These are phyloP conservation scores for Tolypocladium album DNA, from an alignment of 2,329 filamentous ascomycete genomes.

Conservation along the genomic window DNA sequence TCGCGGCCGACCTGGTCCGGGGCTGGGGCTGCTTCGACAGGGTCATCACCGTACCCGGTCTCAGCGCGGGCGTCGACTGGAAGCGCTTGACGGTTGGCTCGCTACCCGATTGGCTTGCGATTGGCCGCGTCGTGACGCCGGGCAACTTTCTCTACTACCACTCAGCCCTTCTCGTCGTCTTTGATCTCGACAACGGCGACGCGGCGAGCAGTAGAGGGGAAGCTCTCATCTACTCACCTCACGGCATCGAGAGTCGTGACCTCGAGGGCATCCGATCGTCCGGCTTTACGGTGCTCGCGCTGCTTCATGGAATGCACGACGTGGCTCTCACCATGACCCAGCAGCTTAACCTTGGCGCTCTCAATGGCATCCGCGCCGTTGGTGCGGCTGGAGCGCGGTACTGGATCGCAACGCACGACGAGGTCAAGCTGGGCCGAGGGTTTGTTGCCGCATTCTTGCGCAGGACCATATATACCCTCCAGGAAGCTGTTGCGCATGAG, in stretches of 20 bases:
- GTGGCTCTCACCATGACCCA: constrained; percentile 37
- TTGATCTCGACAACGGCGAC: constrained; percentile 17
- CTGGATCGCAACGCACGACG: constrained; percentile 57
- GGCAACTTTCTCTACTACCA: constrained; percentile 50
- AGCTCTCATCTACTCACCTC: constrained; percentile 53
- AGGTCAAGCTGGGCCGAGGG: constrained; percentile 48
- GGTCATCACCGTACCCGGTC: constrained; percentile 38
- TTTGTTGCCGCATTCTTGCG: constrained; percentile 41
- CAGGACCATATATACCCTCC: constrained; percentile 30
- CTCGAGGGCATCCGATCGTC: constrained; percentile 30
- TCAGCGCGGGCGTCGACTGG: constrained; percentile 18
- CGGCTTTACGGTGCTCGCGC: constrained; percentile 39
- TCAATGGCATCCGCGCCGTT: constrained; percentile 49
- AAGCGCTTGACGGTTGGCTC: constrained; percentile 9
- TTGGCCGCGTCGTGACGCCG: constrained; percentile 43
- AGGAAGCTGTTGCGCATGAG: constrained; percentile 29
- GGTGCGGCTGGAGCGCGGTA: constrained; percentile 42
- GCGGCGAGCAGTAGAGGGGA: constrained; percentile 23
- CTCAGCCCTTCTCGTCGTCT: constrained; percentile 48
- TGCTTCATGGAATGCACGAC: constrained; percentile 55
- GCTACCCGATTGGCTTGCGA: constrained; percentile 50
- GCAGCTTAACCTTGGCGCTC: constrained; percentile 53
- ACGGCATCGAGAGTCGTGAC: constrained; percentile 41
- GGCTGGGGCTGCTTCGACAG: constrained; percentile 49
- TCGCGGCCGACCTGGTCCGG: constrained; percentile 44